Conservation (phyloP, 352 stramenopile genomes). For the Pythium pectinolyticum region DNA sequence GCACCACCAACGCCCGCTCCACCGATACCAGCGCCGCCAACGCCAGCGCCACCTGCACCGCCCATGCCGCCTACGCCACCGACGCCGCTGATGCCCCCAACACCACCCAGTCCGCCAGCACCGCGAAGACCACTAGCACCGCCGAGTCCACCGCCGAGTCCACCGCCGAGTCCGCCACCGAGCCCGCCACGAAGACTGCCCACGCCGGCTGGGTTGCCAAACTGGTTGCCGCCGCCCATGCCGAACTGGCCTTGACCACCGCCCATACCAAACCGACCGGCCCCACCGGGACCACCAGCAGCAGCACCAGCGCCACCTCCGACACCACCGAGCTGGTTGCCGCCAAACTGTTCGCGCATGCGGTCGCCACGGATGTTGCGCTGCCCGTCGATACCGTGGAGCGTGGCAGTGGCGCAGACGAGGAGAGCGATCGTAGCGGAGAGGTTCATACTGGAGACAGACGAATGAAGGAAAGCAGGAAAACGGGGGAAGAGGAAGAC, state of each 20-base stretch:
- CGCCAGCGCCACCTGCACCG: neutral
- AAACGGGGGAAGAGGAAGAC: neutral
- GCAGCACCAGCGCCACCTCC: too few relatives aligned
- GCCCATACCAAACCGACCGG: neutral
- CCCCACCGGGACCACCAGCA: neutral
- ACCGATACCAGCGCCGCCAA: slow-evolving; percentile 1
- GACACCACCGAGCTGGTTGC: too few relatives aligned
- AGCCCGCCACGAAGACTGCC: slow-evolving; percentile 5
- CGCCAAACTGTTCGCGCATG: slow-evolving; percentile 19
- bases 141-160: slow-evolving; percentile 2
- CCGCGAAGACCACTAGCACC: neutral
- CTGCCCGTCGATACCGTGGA: slow-evolving; percentile 2
- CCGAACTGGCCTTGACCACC: neutral
- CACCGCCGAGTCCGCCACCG: neutral
- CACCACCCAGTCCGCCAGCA: neutral
- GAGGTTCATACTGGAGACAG: slow-evolving; percentile 8
- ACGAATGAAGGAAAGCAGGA: neutral
- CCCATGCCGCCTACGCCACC: neutral
- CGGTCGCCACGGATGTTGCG: neutral
- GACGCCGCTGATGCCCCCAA: neutral
- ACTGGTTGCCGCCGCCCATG: neutral
- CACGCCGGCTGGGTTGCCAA: neutral
- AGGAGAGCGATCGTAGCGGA: slow-evolving; percentile 1
- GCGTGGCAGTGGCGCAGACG: neutral
- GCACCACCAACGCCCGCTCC: neutral